Conservation (phyloP, 2,329 filamentous ascomycete species). For the Claviceps citrina region DNA sequence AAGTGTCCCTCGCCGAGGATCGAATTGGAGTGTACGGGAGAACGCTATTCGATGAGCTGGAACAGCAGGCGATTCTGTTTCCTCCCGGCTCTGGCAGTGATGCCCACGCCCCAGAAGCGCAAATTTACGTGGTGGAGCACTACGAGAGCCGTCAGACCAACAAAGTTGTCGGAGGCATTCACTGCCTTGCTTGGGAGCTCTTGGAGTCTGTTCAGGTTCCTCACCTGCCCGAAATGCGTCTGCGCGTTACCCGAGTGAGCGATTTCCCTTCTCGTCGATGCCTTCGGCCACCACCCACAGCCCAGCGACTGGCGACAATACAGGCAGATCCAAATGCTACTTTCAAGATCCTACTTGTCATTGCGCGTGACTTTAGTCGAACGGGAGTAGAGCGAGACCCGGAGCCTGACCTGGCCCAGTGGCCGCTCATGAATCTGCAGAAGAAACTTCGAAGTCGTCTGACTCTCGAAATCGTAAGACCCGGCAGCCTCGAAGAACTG, state of each 20-base stretch:
- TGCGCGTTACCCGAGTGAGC: constrained; percentile 13
- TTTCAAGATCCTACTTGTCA: constrained; percentile 15
- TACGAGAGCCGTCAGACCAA: constrained; percentile 7
- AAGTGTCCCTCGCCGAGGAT: constrained; percentile 8
- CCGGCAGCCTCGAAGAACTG: constrained; percentile 13
- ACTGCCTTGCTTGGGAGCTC: constrained; percentile 17
- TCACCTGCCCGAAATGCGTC: constrained; percentile 9
- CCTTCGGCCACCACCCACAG: constrained; percentile 2
- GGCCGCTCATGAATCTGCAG: constrained; percentile 15
- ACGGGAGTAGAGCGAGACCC: constrained; percentile 14
- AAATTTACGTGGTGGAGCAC: constrained; percentile 14
- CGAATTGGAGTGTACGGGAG: constrained; percentile 11
- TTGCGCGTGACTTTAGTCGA: constrained; percentile 14
- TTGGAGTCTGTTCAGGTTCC: constrained; percentile 11
- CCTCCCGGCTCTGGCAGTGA: not conserved
- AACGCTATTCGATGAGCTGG: constrained; percentile 10
- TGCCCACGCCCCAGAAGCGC: constrained; percentile 7
- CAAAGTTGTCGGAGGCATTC: constrained; percentile 8
- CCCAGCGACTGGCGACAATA: constrained; percentile 9
- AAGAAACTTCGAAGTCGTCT: constrained; percentile 13
- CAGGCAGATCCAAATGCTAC: constrained; percentile 9
- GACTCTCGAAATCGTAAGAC: constrained; percentile 13
- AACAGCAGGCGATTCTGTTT: constrained; percentile 7
- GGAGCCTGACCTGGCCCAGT: constrained; percentile 17
- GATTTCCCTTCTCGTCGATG: constrained; percentile 9